Percentiles rank a stretch among this genome's conserved stretches.
Evolutionary conservation across 2,329 filamentous ascomycete genomes (phyloP).

Genomic region (Ceratocystis eucalypticola): DNA sequence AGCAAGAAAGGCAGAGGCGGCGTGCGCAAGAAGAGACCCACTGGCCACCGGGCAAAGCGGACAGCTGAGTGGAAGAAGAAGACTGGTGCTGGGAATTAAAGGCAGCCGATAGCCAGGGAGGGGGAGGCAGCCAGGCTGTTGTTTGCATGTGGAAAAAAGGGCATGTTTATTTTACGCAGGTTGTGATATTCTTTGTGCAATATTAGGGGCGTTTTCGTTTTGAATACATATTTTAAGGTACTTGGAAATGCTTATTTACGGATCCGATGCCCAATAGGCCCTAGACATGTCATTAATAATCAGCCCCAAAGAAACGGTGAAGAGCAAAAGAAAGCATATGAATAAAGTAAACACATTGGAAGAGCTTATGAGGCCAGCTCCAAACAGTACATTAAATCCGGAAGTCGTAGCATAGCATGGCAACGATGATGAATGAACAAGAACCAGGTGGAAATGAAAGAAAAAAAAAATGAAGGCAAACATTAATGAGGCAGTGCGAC

Average conservation of each 20-base stretch:
- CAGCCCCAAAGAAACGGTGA: neutral
- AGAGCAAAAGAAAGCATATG: neutral
- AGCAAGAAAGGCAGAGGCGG: slow-evolving; percentile 38
- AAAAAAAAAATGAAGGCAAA: neutral
- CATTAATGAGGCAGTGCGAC: neutral
- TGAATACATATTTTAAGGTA: slow-evolving; percentile 8
- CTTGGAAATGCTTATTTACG: neutral
- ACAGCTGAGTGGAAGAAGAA: slow-evolving; percentile 36
- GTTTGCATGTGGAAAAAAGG: neutral
- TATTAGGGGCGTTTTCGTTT: slow-evolving; percentile 5
- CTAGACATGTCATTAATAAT: neutral
- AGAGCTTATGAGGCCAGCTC: neutral
- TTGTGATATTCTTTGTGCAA: slow-evolving; percentile 2
- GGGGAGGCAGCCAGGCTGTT: neutral
- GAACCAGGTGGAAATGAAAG: no score
- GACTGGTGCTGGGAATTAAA: slow-evolving; percentile 13
- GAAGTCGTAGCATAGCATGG: neutral
- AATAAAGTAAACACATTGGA: neutral
- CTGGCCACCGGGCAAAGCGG: slow-evolving; percentile 29
- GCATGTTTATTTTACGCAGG: neutral
- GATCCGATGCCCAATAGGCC: no score
- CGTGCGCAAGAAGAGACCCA: slow-evolving; percentile 29
- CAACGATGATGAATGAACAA: neutral
- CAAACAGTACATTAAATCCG: neutral
- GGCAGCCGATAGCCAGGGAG: neutral